These are phyloP conservation scores for Lizanozyma gosingica DNA, from an alignment of 1,139 yeast genomes.

Conservation along the genomic window DNA sequence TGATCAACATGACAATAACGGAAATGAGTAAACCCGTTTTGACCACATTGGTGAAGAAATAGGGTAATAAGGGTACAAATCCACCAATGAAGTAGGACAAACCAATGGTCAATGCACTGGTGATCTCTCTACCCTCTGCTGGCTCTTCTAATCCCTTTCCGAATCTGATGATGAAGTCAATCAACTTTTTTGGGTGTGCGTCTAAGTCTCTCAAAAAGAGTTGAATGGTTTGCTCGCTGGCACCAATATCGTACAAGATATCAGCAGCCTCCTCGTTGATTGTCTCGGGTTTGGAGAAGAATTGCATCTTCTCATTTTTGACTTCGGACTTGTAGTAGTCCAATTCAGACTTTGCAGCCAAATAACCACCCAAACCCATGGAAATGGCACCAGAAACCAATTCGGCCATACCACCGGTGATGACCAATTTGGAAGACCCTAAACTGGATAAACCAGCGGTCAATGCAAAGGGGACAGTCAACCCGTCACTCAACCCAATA, in stretches of 20 bases:
- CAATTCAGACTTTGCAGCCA: slow-evolving; percentile 73
- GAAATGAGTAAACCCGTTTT: slow-evolving; percentile 69
- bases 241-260: slow-evolving; percentile 61
- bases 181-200: slow-evolving; percentile 55
- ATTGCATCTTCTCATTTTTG: slow-evolving; percentile 57
- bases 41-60: slow-evolving; percentile 67
- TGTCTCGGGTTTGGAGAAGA: slow-evolving; percentile 54
- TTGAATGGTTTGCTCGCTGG: slow-evolving; percentile 55
- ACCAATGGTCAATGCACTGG: slow-evolving; percentile 73
- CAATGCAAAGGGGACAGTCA: slow-evolving; percentile 78
- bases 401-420: slow-evolving; percentile 83
- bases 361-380: slow-evolving; percentile 78
- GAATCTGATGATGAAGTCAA: slow-evolving; percentile 63
- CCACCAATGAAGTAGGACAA: slow-evolving; percentile 71
- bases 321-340: slow-evolving; percentile 68
- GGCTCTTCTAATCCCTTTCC: slow-evolving; percentile 79
- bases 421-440: slow-evolving; percentile 66
- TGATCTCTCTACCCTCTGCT: slow-evolving; percentile 66
- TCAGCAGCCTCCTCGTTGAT: slow-evolving; percentile 66
- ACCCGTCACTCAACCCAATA: slow-evolving; percentile 72
- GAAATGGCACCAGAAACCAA: slow-evolving; percentile 76
- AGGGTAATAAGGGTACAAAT: slow-evolving; percentile 70
- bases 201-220: slow-evolving; percentile 64
- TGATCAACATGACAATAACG: slow-evolving; percentile 73
- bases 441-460: slow-evolving; percentile 75